Evolutionary conservation across 2,329 filamentous ascomycete genomes (phyloP).

Genomic region (Ustilaginoidea virens): DNA sequence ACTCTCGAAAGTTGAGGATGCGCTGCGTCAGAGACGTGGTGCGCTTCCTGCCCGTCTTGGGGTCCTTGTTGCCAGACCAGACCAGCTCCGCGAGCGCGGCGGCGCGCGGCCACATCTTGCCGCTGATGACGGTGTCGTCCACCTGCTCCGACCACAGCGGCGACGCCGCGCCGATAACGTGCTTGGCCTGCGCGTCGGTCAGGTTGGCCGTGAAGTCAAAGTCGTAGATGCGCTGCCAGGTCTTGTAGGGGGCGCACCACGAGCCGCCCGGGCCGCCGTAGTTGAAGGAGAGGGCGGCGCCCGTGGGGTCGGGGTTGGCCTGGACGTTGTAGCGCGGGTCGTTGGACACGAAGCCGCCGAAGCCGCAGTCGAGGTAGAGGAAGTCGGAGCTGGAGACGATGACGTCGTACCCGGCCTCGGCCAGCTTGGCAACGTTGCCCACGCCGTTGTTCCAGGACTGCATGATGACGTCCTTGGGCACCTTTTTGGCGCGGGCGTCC

Average conservation of each 20-base stretch:
- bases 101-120: conserved; percentile 39
- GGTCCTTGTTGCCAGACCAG: conserved; percentile 38
- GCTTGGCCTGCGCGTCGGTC: conserved; percentile 27
- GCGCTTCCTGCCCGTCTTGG: conserved; percentile 26
- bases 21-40: conserved; percentile 26
- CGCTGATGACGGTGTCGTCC: conserved; percentile 33
- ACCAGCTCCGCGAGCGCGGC: conserved; percentile 38
- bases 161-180: conserved; percentile 34
- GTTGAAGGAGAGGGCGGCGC: conserved; percentile 31
- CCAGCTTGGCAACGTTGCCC: conserved; percentile 34
- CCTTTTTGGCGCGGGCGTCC: conserved; percentile 25
- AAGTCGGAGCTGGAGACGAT: conserved; percentile 41
- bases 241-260: conserved; percentile 45
- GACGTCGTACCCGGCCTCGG: conserved; percentile 32
- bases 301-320: conserved; percentile 28
- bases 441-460: conserved; percentile 40
- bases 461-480: conserved; percentile 35
- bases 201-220: conserved; percentile 38
- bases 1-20: conserved; percentile 44
- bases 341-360: conserved; percentile 36
- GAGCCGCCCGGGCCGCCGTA: conserved; percentile 35
- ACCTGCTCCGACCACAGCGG: conserved; percentile 40
- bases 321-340: conserved; percentile 38
- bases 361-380: conserved; percentile 40
- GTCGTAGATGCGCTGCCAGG: conserved; percentile 44